Conservation (phyloP, 805 yeast species). For the Candida maltosa region DNA sequence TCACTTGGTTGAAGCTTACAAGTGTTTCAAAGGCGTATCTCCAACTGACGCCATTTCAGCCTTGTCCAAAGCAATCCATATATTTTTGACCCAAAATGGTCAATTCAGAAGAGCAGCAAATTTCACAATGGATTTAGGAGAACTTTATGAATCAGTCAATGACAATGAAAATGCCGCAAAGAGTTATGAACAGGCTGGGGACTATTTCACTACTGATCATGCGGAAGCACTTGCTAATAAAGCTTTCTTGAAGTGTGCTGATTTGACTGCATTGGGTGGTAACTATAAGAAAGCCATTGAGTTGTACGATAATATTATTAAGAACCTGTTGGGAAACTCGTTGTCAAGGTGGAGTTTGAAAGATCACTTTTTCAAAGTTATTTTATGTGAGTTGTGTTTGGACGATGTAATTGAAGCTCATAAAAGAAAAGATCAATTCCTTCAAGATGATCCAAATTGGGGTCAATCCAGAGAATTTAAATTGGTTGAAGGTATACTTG, state of each 20-base stretch:
- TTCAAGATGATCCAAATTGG: conserved; percentile 73
- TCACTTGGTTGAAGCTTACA: conserved; percentile 85
- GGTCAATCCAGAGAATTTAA: conserved; percentile 72
- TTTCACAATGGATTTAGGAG: conserved; percentile 87
- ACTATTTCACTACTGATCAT: conserved; percentile 91
- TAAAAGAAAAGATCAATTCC: conserved; percentile 61
- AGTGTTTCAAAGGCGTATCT: conserved; percentile 71
- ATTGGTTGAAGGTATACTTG: conserved; percentile 62
- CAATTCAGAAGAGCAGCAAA: conserved; percentile 96
- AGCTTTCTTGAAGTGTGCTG: conserved; percentile 86
- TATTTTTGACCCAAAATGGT: conserved; percentile 80
- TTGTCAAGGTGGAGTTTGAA: conserved; percentile 88
- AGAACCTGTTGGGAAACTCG: conserved; percentile 68
- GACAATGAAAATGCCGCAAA: conserved; percentile 68
- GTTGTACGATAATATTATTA: conserved; percentile 74
- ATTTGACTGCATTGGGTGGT: conserved; percentile 68
- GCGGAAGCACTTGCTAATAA: conserved; percentile 89
- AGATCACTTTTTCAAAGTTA: conserved; percentile 83
- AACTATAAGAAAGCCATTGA: conserved; percentile 73
- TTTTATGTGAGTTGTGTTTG: conserved; percentile 77
- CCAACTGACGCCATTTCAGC: conserved; percentile 77
- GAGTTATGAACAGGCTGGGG: conserved; percentile 90
- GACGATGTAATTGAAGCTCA: conserved; percentile 86
- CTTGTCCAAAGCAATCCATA: conserved; percentile 70
- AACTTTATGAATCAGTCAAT: conserved; percentile 70